Base-by-base conservation (phyloP, 139 green algal genomes). In the Nannochloris sp. region DNA sequence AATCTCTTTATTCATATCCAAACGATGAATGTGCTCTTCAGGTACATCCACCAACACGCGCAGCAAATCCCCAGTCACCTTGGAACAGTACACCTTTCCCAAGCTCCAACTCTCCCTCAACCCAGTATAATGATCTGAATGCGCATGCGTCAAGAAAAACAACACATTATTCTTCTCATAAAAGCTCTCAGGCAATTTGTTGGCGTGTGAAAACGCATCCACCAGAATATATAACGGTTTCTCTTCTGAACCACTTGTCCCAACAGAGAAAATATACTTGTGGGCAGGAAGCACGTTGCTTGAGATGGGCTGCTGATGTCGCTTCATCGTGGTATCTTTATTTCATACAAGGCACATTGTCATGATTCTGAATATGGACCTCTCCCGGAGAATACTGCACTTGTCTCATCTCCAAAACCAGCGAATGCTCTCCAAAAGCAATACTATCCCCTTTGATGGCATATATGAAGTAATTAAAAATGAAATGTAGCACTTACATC, bases 71-170 rank as follows among this genome's bases (percentile, higher is more conserved):
- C 70, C 81, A 28, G 88, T 95, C 25, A 87, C 28, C 4, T 73
- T 55, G 51, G 66, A 85, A 74, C 88, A 95, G 70, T 91, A 91
- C n/a, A 95, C 87, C 4, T 69, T 74, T 0, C 85, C 88, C 3
- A 44, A 14, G 4, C 36, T 56, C 84, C 88, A 95, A 46, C 59
- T 69, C 0, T 90, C 83, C 3, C 37, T 82, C 10, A 95, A 56
- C 2, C 88, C 88, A 3, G 67, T 74, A 49, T 92, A 93, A 68
- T 95, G 88, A 62, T 95, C 88, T 85, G 68, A 72, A 66, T 95
- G 87, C 0, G 79, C 87, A 45, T 95, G 82, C 2, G 63, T 77
- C 5, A 88, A 64, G 48, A 88, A 86, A 37, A 77, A 88, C 4
- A 73, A 65, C 2, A 55, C 64, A 64, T 43, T 12, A 25, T 30